Percentiles rank a stretch among this genome's conserved stretches.
Conservation (phyloP, 768 basidiomycete genomes). For the Chalciporus piperatus region DNA sequence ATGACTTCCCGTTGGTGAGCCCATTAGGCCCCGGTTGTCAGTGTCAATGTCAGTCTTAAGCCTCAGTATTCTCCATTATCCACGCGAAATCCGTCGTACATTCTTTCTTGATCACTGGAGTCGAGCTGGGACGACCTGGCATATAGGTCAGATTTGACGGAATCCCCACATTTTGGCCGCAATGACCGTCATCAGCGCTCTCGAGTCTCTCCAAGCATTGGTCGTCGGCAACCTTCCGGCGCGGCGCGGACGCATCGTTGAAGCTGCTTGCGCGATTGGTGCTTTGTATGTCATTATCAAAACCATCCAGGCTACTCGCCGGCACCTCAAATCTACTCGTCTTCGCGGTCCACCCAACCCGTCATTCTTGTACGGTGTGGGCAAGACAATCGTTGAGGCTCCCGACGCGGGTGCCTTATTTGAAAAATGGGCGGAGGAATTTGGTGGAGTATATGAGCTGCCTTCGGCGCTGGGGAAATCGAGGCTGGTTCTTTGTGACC, state of each 20-base stretch:
- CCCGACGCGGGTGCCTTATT: slow-evolving; percentile 34
- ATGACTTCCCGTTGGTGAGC: no score
- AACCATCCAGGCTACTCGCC: background rate
- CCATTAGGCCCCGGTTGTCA: no score
- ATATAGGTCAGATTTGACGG: no score
- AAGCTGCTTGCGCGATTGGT: slow-evolving; percentile 3
- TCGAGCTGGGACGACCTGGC: no score
- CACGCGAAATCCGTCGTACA: no score
- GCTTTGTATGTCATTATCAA: slow-evolving; percentile 10
- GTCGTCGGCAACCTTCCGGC: background rate
- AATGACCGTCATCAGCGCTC: background rate
- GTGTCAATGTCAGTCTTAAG: no score
- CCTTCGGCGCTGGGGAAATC: slow-evolving; percentile 35
- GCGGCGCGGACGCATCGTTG: background rate
- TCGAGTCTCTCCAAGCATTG: slow-evolving; percentile 4
- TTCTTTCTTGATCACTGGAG: no score
- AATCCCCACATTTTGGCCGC: no score
- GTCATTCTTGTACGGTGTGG: slow-evolving; percentile 18
- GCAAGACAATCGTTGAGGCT: background rate
- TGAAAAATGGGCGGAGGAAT: slow-evolving; percentile 47
- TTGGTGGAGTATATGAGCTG: slow-evolving; percentile 46
- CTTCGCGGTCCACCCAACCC: slow-evolving; percentile 21
- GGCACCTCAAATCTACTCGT: slow-evolving; percentile 15
- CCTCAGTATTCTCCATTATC: no score
- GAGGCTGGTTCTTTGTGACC: slow-evolving; percentile 41